Evolutionary conservation across 441 rosid species (phyloP), one percentile per base, ranked within the genome.

Genomic region (Manihot esculenta): DNA sequence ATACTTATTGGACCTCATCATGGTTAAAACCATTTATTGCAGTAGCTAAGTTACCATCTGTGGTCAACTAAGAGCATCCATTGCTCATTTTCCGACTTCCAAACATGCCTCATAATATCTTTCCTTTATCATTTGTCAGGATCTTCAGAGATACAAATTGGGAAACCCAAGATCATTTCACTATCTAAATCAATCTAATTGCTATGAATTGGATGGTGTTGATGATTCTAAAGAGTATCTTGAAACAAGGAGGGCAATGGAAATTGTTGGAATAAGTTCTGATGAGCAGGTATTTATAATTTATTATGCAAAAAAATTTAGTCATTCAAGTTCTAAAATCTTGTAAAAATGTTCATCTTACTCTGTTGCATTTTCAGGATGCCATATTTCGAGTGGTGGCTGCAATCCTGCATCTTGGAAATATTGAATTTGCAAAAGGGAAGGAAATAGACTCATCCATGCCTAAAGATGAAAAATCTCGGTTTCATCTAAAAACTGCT

Each of bases 331-430:
- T 55, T 68, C 33, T 71, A 58, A 54, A 73, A 61, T 48, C 18
- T 60, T 64, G 49, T 72, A 30, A 50, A 62, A 50, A 62, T 59
- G 2, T 62, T 78, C 63, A 38, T 69, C 17, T 61, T 76, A 67
- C 27, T 56, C 50, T 44, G 63, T 38, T 69, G n/a, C 49, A 57
- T 65, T 70, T 77, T 68, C 80, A 94, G 99, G 94, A 94, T 78
- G 90, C 87, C 42, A 90, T 94, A 77, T 94, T 94, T 79, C 86
- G 83, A 62, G 97, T 94, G 71, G 94, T 94, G 48, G 99, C 99
- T 58, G 94, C 97, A 56, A 82, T 94, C 67, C 99, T 94, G 60
- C 99, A 92, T 84, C 96, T 94, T 44, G 99, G 99, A 77, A 92
- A 94, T 77, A 79, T 94, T 49, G 99, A 94, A 77, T 94, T 94